Base-by-base conservation (phyloP, 164 flowering plant genomes). In the Dillenia suffruticosa region DNA sequence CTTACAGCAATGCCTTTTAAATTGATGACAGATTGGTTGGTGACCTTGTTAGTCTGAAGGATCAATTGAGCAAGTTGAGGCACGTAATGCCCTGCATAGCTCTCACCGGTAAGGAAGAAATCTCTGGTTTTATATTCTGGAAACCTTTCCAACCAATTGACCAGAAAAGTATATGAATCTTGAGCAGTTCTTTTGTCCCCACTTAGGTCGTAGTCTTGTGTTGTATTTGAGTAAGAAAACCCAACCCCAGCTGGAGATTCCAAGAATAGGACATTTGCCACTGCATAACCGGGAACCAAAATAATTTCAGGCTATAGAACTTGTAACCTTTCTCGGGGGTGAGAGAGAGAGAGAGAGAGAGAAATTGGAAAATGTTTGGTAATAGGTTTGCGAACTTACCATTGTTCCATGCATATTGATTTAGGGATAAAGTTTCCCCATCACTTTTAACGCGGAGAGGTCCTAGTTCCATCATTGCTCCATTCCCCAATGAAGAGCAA, bases 161-260 rank as follows among this genome's bases (percentile, higher is more conserved):
- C 54, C 13, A 81, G 54, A 50, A 78, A 78, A 2, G 70, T 48
- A 32, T 78, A 78, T 3, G 71, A 50, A 56, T 78, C 82, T 12
- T 68, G 17, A 1, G 80, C 82, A 14, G 85, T 81, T 17, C 64
- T 59, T 49, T 45, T 56, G 54, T 81, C 85, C 17, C 81, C 81
- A 6, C 48, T 69, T 8, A 44, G 12, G 26, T 59, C 44, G 44
- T 76, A 78, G 16, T 78, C 82, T 1, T 77, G 54, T 15, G 81
- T 57, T 2, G 70, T 63, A 24, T 78, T 81, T 15, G 80, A 78
- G 57, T 79, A 79, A 1, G 81, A 79, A 57, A 79, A 79, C 44
- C 83, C 83, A 7, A 79, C 80, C 0, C 79, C 79, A 2, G 76
- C 77, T 0, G 84, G 84, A 2, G 81, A 73, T 46, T 80, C 84